Base-by-base conservation (phyloP, 1,284 basidiomycete species). In the Sporisorium scitamineum region DNA sequence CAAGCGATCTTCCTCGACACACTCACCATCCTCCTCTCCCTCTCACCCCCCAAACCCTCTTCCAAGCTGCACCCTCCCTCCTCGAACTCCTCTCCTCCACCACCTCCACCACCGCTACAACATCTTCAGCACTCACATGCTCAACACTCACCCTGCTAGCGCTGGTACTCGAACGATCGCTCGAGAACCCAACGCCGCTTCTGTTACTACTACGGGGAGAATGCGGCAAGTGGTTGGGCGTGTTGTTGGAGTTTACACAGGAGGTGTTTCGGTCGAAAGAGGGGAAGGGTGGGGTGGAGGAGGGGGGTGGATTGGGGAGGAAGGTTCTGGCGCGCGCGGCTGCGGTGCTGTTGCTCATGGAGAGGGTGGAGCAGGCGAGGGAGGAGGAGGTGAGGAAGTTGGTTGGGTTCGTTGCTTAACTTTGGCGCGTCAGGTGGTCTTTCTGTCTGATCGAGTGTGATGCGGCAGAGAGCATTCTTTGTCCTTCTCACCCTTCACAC, bases 1-100 rank as follows among this genome's bases (percentile, higher is more conserved):
- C 88, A 97, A 18, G 88, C 91, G 24, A 91, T 92, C 61, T 90
- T 94, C 61, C 86, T 97, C 57, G 88, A 89, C 56, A 92, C 94
- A 0, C 86, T 96, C 10, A 89, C 90, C 0, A 89, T 97, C n/a
- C 88, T 97, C 44, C 16, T 63, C 39, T 50, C 47, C 31, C 34
- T 63, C 34, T 10, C 51, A 0, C 65, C 65, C 1, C 42, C 22
- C 5, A 29, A 16, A 26, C 29, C 20, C 26, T 69, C 10, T 1
- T 11, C 18, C 3, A 44, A 14, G 22, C 51, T 11, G 44, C 59
- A 3, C 42, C 51, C 0, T n/a, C 52, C 1, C 2, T 62, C 5
- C 37, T 68, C 29, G 66, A 68, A 31, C 45, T 65, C 1, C 51
- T 71, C 18, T 22, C n/a, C n/a, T n/a, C n/a, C n/a, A n/a, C 57